These are phyloP conservation scores for Cynanchum wilfordii DNA, from an alignment of 257 asterid species.

Conservation along the genomic window DNA sequence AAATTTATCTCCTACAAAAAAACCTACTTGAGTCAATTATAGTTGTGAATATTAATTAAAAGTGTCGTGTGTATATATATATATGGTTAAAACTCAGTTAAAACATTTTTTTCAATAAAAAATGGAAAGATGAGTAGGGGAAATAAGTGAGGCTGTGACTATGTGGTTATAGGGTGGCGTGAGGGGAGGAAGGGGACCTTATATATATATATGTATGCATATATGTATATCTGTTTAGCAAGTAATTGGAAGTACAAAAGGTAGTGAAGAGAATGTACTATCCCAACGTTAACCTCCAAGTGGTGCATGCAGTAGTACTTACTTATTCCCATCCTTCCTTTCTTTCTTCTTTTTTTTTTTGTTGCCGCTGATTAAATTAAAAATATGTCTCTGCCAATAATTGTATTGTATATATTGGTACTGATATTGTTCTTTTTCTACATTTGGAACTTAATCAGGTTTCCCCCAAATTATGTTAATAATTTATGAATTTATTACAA, in stretches of 20 bases:
- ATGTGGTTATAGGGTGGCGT: background rate
- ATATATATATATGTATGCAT: too few relatives aligned
- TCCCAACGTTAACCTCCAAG: background rate
- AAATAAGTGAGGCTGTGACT: background rate
- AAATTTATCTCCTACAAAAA: too few relatives aligned
- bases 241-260: conserved; percentile 4
- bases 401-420: too few relatives aligned
- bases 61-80: too few relatives aligned
- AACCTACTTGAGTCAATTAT: too few relatives aligned
- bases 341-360: background rate
- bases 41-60: too few relatives aligned
- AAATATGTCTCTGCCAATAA: too few relatives aligned
- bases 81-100: too few relatives aligned
- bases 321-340: background rate
- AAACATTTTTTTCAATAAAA: too few relatives aligned
- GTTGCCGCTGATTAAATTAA: too few relatives aligned
- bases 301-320: background rate
- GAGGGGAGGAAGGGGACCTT: background rate
- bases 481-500: background rate
- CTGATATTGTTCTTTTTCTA: background rate
- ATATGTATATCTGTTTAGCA: too few relatives aligned
- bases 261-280: background rate
- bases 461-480: background rate
- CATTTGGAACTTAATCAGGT: background rate
- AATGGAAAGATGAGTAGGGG: too few relatives aligned